These are phyloP conservation scores for Scheffersomyces titani DNA, from an alignment of 1,139 yeast species.

Conservation along the genomic window DNA sequence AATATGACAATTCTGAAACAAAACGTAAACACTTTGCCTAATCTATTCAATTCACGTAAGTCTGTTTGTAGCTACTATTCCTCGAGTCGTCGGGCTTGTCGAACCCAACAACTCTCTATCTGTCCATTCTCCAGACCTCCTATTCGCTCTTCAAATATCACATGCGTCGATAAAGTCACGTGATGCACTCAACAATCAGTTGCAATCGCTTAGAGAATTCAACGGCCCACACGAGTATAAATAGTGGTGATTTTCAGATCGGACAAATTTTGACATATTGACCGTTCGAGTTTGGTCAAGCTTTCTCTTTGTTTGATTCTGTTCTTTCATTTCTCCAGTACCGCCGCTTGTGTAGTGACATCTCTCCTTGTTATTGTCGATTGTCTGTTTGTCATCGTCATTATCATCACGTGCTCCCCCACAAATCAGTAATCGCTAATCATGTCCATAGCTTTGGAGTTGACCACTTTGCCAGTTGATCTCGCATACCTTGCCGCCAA, in stretches of 20 bases:
- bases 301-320: background rate
- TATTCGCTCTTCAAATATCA: background rate
- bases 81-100: background rate
- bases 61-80: background rate
- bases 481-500: constrained; percentile 14
- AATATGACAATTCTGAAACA: background rate
- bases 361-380: background rate
- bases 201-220: background rate
- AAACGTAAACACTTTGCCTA: background rate
- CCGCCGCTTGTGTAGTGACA: background rate
- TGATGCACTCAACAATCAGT: background rate
- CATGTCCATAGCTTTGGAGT: constrained; percentile 4
- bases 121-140: background rate
- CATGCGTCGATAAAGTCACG: background rate
- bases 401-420: background rate
- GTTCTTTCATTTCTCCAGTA: background rate
- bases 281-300: background rate
- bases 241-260: background rate
- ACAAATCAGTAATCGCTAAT: background rate
- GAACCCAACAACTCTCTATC: background rate
- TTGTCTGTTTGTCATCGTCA: background rate
- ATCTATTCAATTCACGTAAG: background rate
- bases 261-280: background rate
- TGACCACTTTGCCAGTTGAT: constrained; percentile 8
- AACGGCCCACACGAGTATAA: background rate